Evolutionary conservation across 805 yeast species (phyloP), one percentile per base, ranked within the genome.

Genomic region (Starmerella apis): DNA sequence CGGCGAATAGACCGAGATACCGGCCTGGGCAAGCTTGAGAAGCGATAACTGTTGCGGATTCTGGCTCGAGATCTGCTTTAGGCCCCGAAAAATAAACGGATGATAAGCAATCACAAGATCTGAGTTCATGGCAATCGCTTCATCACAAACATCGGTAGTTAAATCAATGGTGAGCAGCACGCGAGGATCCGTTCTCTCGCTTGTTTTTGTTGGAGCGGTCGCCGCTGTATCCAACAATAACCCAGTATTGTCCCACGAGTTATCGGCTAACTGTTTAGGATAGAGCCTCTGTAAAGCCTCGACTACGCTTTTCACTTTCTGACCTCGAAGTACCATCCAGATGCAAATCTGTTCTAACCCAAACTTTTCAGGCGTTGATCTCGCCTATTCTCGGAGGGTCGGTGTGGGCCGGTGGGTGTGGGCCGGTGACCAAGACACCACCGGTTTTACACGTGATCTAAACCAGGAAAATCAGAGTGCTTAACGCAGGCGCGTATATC

Each of bases 161-260:
- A 92, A 70, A 61, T 92, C 99, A 38, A 92, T 77, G 0, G 98
- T 79, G 43, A 92, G 69, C 19, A 92, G 68, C 1, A 78, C 68
- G 33, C 57, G 57, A 8, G 66, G 59, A 14, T 43, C 45, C 7
- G 64, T 56, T 11, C 37, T 37, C 36, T 68, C 57, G n/a, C 56
- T 52, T 16, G 57, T 59, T 1, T 53, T 43, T 6, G 44, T 43
- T 22, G 43, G 41, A 14, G 46, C 36, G 23, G 48, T 47, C 3
- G 43, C 51, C 19, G 49, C 38, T 31, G 90, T 68, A 61, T 88
- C 95, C 9, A 92, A 81, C 41, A 92, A 66, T 30, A 92, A 71
- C 1, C 98, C 98, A 0, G 96, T 88, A 65, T 92, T 92, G 62
- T 92, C 98, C 98, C 98, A 92, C 2, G 87, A 65, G 19, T 73